A percentile compares a stretch with the other conserved stretches of the same genome.
Conservation (phyloP, 1,284 basidiomycete species). For the Ganoderma lingzhi region DNA sequence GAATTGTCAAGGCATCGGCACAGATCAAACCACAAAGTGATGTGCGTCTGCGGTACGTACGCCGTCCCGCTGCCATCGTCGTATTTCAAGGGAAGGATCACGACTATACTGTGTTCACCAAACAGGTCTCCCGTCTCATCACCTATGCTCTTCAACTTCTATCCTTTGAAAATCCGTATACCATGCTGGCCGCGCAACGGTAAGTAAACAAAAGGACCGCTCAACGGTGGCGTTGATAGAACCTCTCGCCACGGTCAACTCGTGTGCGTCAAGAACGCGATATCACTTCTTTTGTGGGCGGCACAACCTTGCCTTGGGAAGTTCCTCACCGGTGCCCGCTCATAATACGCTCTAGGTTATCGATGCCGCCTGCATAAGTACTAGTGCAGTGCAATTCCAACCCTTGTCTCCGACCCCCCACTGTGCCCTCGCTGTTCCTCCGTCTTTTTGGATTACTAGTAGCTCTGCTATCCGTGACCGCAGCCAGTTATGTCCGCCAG, state of each 20-base stretch:
- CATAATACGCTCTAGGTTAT: not conserved
- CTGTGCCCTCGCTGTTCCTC: not conserved
- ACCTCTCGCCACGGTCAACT: not conserved
- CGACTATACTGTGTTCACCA: no score
- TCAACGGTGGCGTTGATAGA: not conserved
- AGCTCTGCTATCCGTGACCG: not conserved
- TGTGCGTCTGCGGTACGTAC: not conserved
- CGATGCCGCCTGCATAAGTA: not conserved
- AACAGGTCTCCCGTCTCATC: no score
- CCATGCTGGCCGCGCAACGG: not conserved
- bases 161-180: no score
- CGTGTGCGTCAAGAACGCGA: not conserved
- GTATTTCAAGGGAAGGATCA: no score
- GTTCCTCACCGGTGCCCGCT: not conserved
- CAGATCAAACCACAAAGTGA: not conserved
- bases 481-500: not conserved
- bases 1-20: not conserved
- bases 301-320: not conserved
- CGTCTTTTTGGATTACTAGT: not conserved
- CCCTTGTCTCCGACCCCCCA: not conserved
- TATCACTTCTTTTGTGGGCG: not conserved
- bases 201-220: not conserved
- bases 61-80: no score
- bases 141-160: no score
- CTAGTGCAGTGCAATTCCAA: not conserved